Percentiles rank a stretch among this genome's conserved stretches.
Evolutionary conservation across 1,139 yeast species (phyloP).

Genomic region (Geotrichum klebahnii): DNA sequence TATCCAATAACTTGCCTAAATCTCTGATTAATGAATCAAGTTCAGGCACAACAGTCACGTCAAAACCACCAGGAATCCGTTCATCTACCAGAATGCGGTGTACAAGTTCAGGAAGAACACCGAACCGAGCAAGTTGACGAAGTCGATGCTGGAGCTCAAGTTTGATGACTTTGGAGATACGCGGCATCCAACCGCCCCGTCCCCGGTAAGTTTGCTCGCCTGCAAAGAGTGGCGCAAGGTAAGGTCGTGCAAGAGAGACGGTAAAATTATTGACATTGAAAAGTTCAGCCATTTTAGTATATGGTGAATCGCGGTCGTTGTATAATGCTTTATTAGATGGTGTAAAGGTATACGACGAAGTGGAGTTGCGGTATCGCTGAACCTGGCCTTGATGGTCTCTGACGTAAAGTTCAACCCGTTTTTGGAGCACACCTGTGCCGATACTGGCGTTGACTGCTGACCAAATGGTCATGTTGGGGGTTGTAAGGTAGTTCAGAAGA

Average conservation of each 20-base stretch:
- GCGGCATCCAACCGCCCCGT: constrained; percentile 46
- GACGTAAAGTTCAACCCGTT: constrained; percentile 55
- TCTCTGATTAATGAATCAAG: constrained; percentile 60
- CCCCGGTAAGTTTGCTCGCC: constrained; percentile 73
- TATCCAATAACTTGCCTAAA: constrained; percentile 68
- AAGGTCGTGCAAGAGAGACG: constrained; percentile 87
- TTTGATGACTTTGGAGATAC: constrained; percentile 45
- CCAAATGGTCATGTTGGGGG: constrained; percentile 85
- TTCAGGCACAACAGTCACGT: constrained; percentile 88
- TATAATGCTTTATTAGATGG: constrained; percentile 44
- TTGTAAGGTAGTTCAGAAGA: constrained; percentile 75
- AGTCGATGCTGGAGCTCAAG: constrained; percentile 81
- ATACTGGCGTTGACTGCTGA: constrained; percentile 72
- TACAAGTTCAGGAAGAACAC: constrained; percentile 65
- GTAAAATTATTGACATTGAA: constrained; percentile 92
- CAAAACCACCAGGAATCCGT: constrained; percentile 72
- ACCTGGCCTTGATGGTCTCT: constrained; percentile 50
- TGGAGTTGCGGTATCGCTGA: constrained; percentile 25
- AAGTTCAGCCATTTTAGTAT: constrained; percentile 80
- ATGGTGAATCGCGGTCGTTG: constrained; percentile 56
- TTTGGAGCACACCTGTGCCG: constrained; percentile 62
- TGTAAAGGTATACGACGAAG: constrained; percentile 21
- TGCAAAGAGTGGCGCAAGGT: constrained; percentile 80
- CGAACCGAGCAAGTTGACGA: constrained; percentile 72
- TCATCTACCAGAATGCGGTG: constrained; percentile 84